Evolutionary conservation across 768 basidiomycete species (phyloP), one percentile per base, ranked within the genome.

Genomic region (Macrolepiota albuminosa): DNA sequence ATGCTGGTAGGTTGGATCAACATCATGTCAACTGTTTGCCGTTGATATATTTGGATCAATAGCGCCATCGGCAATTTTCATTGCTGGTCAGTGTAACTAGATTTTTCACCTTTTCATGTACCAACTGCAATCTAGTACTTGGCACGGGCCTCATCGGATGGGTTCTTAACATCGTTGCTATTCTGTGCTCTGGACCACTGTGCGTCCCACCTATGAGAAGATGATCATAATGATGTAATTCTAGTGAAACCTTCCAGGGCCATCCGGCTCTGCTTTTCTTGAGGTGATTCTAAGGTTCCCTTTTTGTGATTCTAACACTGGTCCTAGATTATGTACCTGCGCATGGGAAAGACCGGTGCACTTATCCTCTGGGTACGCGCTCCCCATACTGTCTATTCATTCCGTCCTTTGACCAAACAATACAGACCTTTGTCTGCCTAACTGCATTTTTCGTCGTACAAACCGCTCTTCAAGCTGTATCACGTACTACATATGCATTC

Each of bases 371-470:
- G 93, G 93, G 86, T 86, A 69, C 54, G 62, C 60, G 10, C 31
- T 49, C 26, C 5, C 6, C 21, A 37, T 49, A 26, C 26, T 34
- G 26, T 18, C 36, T n/a, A 26, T 1, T 18, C 29, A 49, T 7
- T 31, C 16, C 43, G n/a, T 9, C 29, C 47, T 56, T 42, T 60
- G 37, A 2, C 11, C 24, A 1, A 31, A n/a, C 18, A 21, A 21
- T 21, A 36, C 54, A 87, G 86, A 78, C 78, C 14, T 85, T 88
- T 62, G 88, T 92, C 34, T 93, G 92, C 77, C 69, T 91, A 59
- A 91, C 92, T 16, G 93, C 93, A 0, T 94, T 93, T 76, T 91
- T 91, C 70, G 90, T 92, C 58, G 85, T 84, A 18, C 89, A 91
- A 71, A 87, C 84, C 14, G 86, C 91, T 11, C 78, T 92, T 6